Evolutionary conservation across 192 early-diverging fungal genomes (phyloP), one percentile per base, ranked within the genome.

Genomic region (Phlyctochytrium bullatum): DNA sequence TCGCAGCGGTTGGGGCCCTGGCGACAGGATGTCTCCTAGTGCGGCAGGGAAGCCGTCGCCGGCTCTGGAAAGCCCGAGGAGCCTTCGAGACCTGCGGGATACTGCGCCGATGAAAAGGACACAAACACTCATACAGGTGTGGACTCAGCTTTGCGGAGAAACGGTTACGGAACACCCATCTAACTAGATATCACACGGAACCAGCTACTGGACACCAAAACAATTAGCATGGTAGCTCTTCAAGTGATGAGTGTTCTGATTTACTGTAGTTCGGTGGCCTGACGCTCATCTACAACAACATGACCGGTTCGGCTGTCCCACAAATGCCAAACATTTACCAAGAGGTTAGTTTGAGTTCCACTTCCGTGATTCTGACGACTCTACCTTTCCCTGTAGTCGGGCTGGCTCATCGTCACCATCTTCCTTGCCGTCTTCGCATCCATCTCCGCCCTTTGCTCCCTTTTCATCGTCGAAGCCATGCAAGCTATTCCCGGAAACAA

Each of bases 401-500:
- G 73, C 27, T 75, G 70, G 68, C 31, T 75, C 12, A 52, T 61
- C 14, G 64, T 69, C 27, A 57, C 69, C 29, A 23, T 66, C 14
- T 66, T 64, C 40, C 62, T 76, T 36, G 3, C 67, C 34, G 34
- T 81, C 27, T 84, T 79, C 54, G 59, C 71, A 6, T 36, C 79
- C 29, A 74, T 86, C n/a, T 79, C 77, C 14, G 69, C 75, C 23
- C 66, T 86, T 24, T 74, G 73, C 35, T 67, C 67, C 4, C 68
- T 86, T 28, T 86, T 86, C 61, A 81, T 84, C 36, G 77, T 86
- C 62, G 84, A 86, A 65, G 78, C 77, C 27, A 86, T 86, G 79
- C 84, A 86, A 67, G 79, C 77, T 36, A 76, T 86, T 52, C 84
- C 84, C 0, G 84, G 84, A 58, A 86, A 86, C 57, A 72, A 73